A percentile compares a stretch with the other conserved stretches of the same genome.
These are phyloP conservation scores for Metschnikowia drakensbergensis DNA, from an alignment of 805 yeast genomes.

Conservation along the genomic window DNA sequence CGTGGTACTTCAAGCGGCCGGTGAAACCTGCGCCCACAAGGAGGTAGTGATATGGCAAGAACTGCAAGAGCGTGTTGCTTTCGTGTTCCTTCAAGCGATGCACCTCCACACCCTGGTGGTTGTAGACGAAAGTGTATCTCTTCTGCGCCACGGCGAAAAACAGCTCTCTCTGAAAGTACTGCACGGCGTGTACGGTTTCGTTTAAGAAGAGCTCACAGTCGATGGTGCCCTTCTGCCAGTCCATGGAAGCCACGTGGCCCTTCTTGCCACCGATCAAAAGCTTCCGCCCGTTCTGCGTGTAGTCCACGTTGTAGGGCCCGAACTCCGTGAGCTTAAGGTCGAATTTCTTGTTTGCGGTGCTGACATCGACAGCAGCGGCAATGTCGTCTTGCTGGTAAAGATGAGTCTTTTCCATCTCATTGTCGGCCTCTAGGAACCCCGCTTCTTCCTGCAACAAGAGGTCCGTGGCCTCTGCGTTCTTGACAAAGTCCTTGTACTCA, in stretches of 20 bases:
- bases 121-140: constrained; percentile 89
- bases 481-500: constrained; percentile 73
- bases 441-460: constrained; percentile 76
- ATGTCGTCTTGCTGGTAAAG: constrained; percentile 82
- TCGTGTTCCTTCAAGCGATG: constrained; percentile 89
- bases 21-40: constrained; percentile 86
- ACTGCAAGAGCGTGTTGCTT: constrained; percentile 78
- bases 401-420: constrained; percentile 84
- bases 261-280: constrained; percentile 80
- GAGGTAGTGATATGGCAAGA: constrained; percentile 87
- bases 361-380: constrained; percentile 65
- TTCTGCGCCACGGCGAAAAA: constrained; percentile 96
- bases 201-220: constrained; percentile 79
- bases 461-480: constrained; percentile 83
- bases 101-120: constrained; percentile 84
- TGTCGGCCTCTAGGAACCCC: constrained; percentile 89
- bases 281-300: constrained; percentile 83
- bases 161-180: constrained; percentile 88
- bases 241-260: constrained; percentile 95
- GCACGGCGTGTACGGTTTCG: constrained; percentile 88
- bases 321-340: constrained; percentile 68
- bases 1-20: constrained; percentile 88
- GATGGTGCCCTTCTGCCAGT: constrained; percentile 85
- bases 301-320: constrained; percentile 85
- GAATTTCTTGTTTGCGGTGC: constrained; percentile 72